A percentile compares a stretch with the other conserved stretches of the same genome.
These are phyloP conservation scores for Neocallimastix lanati DNA, from an alignment of 192 early-diverging fungal genomes.

Conservation along the genomic window DNA sequence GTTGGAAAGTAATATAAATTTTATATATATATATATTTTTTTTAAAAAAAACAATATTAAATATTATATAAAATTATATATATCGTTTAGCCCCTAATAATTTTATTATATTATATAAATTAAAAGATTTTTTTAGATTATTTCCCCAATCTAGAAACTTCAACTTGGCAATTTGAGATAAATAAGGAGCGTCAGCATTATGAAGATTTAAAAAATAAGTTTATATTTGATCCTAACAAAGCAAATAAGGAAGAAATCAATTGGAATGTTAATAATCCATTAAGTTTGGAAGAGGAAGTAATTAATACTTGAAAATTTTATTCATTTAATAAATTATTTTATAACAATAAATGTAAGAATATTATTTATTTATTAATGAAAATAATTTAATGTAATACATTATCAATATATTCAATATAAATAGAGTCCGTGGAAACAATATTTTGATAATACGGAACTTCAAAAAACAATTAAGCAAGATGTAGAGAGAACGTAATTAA, in stretches of 20 bases:
- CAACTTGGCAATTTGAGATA: background rate
- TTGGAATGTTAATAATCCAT: conserved; percentile 61
- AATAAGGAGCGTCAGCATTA: conserved; percentile 46
- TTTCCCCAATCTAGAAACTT: background rate
- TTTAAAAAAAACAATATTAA: too few species aligned
- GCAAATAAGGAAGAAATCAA: conserved; percentile 29
- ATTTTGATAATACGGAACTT: conserved; percentile 73
- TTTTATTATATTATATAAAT: too few species aligned
- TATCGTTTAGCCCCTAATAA: too few species aligned
- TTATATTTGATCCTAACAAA: conserved; percentile 41
- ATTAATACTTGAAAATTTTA: too few species aligned
- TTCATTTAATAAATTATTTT: too few species aligned
- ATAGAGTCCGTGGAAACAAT: conserved; percentile 91
- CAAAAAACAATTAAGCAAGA: conserved; percentile 71
- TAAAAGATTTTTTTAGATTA: background rate
- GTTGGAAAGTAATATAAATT: background rate
- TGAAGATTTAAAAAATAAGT: conserved; percentile 38
- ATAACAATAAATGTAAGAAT: too few species aligned
- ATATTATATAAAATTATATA: too few species aligned
- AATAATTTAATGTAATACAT: too few species aligned
- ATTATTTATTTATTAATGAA: too few species aligned
- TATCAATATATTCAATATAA: too few species aligned
- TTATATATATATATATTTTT: too few species aligned
- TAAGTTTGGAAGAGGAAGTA: conserved; percentile 64
- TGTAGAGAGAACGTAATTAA: conserved; percentile 73